Percentiles rank a stretch among this genome's conserved stretches.
Conservation (phyloP, 495 filamentous ascomycete species). For the Aspergillus nidulans region DNA sequence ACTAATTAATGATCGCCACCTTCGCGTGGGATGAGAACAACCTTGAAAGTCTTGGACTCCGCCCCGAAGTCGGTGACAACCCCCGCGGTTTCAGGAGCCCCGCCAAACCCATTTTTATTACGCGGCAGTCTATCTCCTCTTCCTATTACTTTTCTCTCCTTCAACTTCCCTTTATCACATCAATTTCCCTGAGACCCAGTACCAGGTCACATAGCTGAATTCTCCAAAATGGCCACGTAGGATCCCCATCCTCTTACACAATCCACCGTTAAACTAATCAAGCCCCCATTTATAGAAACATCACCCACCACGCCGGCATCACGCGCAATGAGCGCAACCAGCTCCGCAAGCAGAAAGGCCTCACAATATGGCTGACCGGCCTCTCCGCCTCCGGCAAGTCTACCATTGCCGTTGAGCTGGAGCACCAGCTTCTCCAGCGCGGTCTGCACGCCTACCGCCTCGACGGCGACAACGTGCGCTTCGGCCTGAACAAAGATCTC, state of each 20-base stretch:
- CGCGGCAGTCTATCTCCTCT: not conserved
- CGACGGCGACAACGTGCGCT: constrained; percentile 97
- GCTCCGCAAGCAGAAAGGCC: constrained; percentile 77
- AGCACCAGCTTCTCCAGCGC: constrained; percentile 84
- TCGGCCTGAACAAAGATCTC: constrained; percentile 95
- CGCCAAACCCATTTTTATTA: constrained; percentile 1
- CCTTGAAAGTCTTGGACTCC: not conserved
- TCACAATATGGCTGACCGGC: constrained; percentile 97
- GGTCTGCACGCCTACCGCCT: constrained; percentile 83
- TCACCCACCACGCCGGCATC: constrained; percentile 95
- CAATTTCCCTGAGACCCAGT: not conserved
- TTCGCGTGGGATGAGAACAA: constrained; percentile 2
- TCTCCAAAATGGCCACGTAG: constrained; percentile 43
- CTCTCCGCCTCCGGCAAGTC: constrained; percentile 95
- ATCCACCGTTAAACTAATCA: not conserved
- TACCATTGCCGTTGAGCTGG: constrained; percentile 90
- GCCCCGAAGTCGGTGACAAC: not conserved
- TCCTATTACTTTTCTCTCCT: not conserved
- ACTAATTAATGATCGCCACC: not conserved
- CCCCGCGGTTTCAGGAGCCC: constrained; percentile 5
- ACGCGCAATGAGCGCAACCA: constrained; percentile 77
- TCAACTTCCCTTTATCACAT: not conserved
- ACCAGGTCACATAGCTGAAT: not conserved
- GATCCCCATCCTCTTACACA: constrained; percentile 14
- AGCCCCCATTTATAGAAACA: constrained; percentile 62